Percentiles rank a stretch among this genome's conserved stretches.
phyloP scores from a whole-genome alignment of 139 green algal genomes.

The Chara braunii region DNA sequence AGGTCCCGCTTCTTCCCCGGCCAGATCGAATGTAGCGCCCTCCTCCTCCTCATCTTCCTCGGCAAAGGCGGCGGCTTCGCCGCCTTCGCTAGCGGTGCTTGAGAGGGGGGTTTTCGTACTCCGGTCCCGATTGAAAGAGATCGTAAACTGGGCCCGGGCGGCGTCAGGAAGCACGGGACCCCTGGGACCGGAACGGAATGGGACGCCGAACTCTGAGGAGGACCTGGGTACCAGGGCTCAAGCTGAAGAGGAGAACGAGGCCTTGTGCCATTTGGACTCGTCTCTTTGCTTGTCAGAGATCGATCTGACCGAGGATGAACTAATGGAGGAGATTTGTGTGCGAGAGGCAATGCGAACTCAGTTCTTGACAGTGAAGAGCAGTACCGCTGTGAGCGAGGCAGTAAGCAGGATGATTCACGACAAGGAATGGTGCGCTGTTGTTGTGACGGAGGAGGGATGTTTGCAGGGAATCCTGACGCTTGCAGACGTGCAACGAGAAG shows the following conservation, averaged over 20 bases:
- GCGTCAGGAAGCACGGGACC: too few species aligned
- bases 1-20: background rate
- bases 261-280: slow-evolving; percentile 1
- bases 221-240: too few species aligned
- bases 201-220: too few species aligned
- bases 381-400: slow-evolving; percentile 17
- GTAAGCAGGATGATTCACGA: slow-evolving; percentile 10
- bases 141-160: too few species aligned
- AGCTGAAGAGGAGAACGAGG: slow-evolving; percentile 14
- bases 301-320: slow-evolving; percentile 13
- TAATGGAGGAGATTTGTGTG: slow-evolving; percentile 19
- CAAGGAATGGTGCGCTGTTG: slow-evolving; percentile 26
- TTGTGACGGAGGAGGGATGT: slow-evolving; percentile 1
- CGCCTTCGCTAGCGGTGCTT: background rate
- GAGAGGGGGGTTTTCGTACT: background rate
- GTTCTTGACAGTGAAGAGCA: slow-evolving; percentile 11
- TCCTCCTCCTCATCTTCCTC: background rate
- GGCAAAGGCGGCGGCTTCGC: background rate
- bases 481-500: slow-evolving; percentile 33
- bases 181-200: too few species aligned
- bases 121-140: too few species aligned
- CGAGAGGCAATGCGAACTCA: slow-evolving; percentile 5
- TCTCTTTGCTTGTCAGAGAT: slow-evolving; percentile 6
- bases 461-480: slow-evolving; percentile 27
- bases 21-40: background rate